Evolutionary conservation across 805 yeast species (phyloP).

Genomic region (Ogataea polymorpha): DNA sequence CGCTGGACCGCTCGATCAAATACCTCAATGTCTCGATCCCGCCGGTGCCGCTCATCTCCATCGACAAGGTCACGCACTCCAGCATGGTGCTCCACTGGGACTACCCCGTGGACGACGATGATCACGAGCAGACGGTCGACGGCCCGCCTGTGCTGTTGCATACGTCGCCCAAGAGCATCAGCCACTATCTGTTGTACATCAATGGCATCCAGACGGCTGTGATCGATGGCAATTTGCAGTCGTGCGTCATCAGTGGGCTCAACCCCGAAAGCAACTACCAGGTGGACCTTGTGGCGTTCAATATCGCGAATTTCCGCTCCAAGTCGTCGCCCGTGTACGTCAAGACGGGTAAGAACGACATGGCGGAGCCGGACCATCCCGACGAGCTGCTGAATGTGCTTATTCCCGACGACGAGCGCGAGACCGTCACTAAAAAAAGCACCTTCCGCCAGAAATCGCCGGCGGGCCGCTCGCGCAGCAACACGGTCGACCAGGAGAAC

Average conservation of each 20-base stretch:
- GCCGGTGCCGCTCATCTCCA: slow-evolving; percentile 49
- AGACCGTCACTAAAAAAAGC: slow-evolving; percentile 28
- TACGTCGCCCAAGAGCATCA: slow-evolving; percentile 26
- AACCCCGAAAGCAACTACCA: slow-evolving; percentile 38
- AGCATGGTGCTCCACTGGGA: slow-evolving; percentile 59
- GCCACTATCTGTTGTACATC: slow-evolving; percentile 36
- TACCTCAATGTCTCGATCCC: slow-evolving; percentile 54
- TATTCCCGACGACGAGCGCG: slow-evolving; percentile 33
- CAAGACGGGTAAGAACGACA: slow-evolving; percentile 33
- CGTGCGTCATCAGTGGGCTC: slow-evolving; percentile 34
- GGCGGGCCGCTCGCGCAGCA: slow-evolving; percentile 31
- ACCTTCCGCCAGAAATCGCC: slow-evolving; percentile 28
- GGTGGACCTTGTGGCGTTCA: slow-evolving; percentile 42
- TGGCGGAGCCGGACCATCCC: slow-evolving; percentile 36
- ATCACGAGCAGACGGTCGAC: slow-evolving; percentile 13
- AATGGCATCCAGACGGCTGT: slow-evolving; percentile 38
- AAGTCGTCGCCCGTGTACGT: slow-evolving; percentile 40
- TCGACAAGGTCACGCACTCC: slow-evolving; percentile 47
- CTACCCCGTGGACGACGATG: slow-evolving; percentile 9
- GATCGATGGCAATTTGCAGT: slow-evolving; percentile 35
- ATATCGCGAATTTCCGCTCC: slow-evolving; percentile 38
- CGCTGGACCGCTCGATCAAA: slow-evolving; percentile 45
- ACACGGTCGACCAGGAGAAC: slow-evolving; percentile 30
- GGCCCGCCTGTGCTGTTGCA: slow-evolving; percentile 27
- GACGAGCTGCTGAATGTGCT: slow-evolving; percentile 35